Base-by-base conservation (phyloP, 2,329 filamentous ascomycete species). In the Hypoxylon sp. region DNA sequence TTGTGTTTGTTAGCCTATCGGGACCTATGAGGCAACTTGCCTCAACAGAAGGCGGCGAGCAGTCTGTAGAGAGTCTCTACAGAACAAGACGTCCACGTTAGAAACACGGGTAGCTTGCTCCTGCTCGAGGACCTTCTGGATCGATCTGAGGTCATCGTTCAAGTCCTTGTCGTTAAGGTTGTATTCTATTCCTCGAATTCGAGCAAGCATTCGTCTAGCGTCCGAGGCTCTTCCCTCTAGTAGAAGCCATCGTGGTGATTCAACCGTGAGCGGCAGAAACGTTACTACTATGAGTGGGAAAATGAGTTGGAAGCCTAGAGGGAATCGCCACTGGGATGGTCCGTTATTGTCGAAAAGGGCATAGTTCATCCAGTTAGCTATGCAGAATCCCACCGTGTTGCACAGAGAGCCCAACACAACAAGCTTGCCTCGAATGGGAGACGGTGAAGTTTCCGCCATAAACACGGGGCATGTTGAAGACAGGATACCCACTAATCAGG, bases 271-370 rank as follows among this genome's bases (percentile, higher is more conserved):
- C 3, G 74, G 70, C n/a, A 77, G 71, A 0, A 74, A 72, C 3
- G 60, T 59, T 12, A 73, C 72, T 18, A 77, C 70, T 28, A 76
- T 50, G 6, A 76, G 59, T 36, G 76, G 78, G 65, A 83, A 82
- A 22, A 83, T 44, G n/a, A 82, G 73, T 65, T 84, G 81, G 64
- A 84, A 78, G 1, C 80, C 81, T 1, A 84, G 70, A 40, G 82
- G 77, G 66, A 83, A 80, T 33, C 82, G 73, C 81, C 81, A 83
- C 60, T 79, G 72, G 49, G 79, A 61, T 36, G 72, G 33, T 26
- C 77, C 68, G 20, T 76, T 61, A 20, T 78, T 76, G 58, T 76
- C 77, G 2, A 78, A 80, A n/a, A 81, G 65, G 4, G 75, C 80
- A 48, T 77, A 80, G 46, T 74, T 80, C 42, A 81, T 73, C 79